Conservation (phyloP, 768 basidiomycete species). For the Lactarius akahatsu region DNA sequence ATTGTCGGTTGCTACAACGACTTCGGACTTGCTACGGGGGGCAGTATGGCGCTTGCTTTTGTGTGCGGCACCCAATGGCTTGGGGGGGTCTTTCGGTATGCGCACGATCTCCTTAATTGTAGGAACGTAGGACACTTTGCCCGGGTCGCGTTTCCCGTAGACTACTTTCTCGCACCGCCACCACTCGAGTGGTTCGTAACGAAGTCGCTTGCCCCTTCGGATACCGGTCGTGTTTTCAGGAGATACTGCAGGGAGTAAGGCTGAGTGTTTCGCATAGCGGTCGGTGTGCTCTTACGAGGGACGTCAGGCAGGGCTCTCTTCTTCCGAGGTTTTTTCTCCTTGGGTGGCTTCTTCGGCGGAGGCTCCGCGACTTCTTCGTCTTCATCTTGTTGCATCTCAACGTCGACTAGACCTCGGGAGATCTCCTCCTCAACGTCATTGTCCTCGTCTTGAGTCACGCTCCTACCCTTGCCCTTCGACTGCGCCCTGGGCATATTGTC, state of each 20-base stretch:
- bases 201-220: constrained; percentile 68
- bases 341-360: constrained; percentile 25
- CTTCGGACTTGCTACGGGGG: constrained; percentile 48
- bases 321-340: constrained; percentile 15
- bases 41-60: constrained; percentile 40
- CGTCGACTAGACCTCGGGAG: constrained; percentile 37
- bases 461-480: constrained; percentile 39
- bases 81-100: constrained; percentile 49
- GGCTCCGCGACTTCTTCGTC: constrained; percentile 35
- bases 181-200: constrained; percentile 76
- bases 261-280: background rate
- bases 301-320: constrained; percentile 15
- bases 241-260: constrained; percentile 28
- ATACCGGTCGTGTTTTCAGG: constrained; percentile 46
- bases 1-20: constrained; percentile 37
- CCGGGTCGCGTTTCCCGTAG: constrained; percentile 63
- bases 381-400: constrained; percentile 33
- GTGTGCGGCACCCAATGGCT: constrained; percentile 45
- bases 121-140: constrained; percentile 50
- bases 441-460: constrained; percentile 28
- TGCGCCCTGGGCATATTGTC: background rate
- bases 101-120: constrained; percentile 66
- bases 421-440: constrained; percentile 45
- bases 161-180: constrained; percentile 93
- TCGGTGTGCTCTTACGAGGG: constrained; percentile 7